Conservation (phyloP, 1,139 yeast genomes). For the Candida frijolesensis region DNA sequence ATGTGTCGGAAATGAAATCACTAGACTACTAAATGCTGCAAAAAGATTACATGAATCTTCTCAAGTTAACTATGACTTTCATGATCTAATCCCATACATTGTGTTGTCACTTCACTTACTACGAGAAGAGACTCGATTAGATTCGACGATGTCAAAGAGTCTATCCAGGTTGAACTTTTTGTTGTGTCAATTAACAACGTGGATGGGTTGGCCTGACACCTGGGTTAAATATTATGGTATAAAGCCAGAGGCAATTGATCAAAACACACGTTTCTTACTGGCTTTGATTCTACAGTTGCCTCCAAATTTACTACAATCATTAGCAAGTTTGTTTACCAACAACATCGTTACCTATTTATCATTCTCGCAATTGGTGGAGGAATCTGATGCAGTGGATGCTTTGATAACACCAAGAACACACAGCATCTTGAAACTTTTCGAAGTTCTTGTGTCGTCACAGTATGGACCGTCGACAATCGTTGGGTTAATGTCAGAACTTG, state of each 20-base stretch:
- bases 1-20: constrained; percentile 34
- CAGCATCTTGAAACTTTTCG: constrained; percentile 59
- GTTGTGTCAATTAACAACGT: constrained; percentile 59
- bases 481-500: constrained; percentile 58
- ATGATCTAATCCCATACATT: constrained; percentile 61
- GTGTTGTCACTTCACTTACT: constrained; percentile 71
- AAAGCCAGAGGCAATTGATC: constrained; percentile 25
- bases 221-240: constrained; percentile 66
- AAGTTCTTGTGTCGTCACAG: constrained; percentile 57
- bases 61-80: constrained; percentile 39
- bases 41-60: constrained; percentile 28
- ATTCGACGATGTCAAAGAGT: constrained; percentile 39
- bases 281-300: constrained; percentile 50
- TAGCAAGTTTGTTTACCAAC: constrained; percentile 51
- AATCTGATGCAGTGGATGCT: constrained; percentile 61
- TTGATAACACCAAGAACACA: constrained; percentile 66
- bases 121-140: constrained; percentile 72
- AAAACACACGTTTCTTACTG: constrained; percentile 35
- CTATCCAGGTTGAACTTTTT: constrained; percentile 50
- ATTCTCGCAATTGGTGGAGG: constrained; percentile 69
- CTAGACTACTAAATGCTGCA: constrained; percentile 43
- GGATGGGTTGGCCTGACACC: constrained; percentile 75
- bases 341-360: constrained; percentile 57
- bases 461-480: constrained; percentile 57
- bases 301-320: constrained; percentile 57